Conservation (phyloP, 2,329 filamentous ascomycete genomes). For the Scedosporium minutisporum region DNA sequence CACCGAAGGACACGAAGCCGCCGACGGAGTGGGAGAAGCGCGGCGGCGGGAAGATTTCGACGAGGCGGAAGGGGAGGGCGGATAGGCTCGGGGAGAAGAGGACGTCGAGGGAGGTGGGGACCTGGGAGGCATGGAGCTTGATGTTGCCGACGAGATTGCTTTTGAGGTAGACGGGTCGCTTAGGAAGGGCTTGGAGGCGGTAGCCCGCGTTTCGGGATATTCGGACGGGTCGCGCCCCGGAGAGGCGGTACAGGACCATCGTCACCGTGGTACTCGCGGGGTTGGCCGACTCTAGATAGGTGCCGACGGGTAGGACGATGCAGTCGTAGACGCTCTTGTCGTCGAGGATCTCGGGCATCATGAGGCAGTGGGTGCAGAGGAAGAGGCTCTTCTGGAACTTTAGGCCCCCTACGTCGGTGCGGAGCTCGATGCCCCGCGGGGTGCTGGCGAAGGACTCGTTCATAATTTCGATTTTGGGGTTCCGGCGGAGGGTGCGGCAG, state of each 20-base stretch:
- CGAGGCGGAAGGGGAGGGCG: constrained; percentile 5
- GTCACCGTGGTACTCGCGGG: not conserved
- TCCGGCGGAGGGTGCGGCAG: constrained; percentile 6
- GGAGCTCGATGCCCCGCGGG: not conserved
- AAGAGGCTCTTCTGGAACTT: not conserved
- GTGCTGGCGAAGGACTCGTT: not conserved
- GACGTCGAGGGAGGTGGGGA: constrained; percentile 1
- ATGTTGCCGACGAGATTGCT: not conserved
- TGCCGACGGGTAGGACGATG: not conserved
- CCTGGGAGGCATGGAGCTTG: not conserved
- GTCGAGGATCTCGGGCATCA: not conserved
- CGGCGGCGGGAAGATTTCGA: constrained; percentile 4
- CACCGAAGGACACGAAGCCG: constrained; percentile 1
- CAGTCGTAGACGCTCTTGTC: not conserved
- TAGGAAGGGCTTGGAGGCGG: not conserved
- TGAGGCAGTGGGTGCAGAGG: not conserved
- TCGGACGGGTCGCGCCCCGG: not conserved
- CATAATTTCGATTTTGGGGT: not conserved
- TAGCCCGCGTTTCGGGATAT: not conserved
- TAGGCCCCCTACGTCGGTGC: not conserved
- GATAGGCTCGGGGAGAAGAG: not conserved
- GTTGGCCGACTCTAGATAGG: not conserved
- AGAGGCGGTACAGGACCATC: not conserved
- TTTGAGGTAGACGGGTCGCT: not conserved
- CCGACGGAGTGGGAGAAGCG: not conserved